Evolutionary conservation across 2,329 filamentous ascomycete genomes (phyloP).

Genomic region (Diplodia sapinea): DNA sequence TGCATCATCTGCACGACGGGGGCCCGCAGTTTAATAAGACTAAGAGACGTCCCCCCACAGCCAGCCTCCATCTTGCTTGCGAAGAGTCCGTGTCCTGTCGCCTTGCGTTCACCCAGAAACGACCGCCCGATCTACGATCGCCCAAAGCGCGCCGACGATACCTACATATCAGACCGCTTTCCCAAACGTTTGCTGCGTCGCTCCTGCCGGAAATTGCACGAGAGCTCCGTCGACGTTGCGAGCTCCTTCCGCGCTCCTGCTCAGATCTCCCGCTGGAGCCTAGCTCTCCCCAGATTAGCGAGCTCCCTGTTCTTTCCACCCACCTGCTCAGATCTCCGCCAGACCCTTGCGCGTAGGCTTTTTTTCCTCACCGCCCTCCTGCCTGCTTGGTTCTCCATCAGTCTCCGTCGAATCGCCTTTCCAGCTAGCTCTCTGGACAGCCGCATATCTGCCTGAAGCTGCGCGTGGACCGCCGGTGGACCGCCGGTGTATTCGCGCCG

Average conservation of each 20-base stretch:
- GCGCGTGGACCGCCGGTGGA: neutral
- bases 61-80: neutral
- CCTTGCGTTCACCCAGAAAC: neutral
- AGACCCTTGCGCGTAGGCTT: neutral
- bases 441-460: neutral
- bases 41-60: constrained; percentile 1
- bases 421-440: neutral
- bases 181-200: neutral
- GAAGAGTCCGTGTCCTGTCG: neutral
- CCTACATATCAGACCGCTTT: neutral
- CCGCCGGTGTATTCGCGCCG: neutral
- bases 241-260: neutral
- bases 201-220: neutral
- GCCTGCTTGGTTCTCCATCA: neutral
- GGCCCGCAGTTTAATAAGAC: constrained; percentile 25
- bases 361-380: neutral
- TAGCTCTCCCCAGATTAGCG: constrained; percentile 9
- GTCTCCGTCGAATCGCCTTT: neutral
- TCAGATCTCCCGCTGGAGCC: constrained; percentile 4
- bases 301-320: neutral
- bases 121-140: constrained; percentile 5
- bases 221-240: neutral
- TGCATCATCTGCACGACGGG: constrained; percentile 10
- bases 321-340: too few relatives aligned
- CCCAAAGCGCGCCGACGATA: neutral